A percentile compares a stretch with the other conserved stretches of the same genome.
These are phyloP conservation scores for Dothistroma pini DNA, from an alignment of 2,329 filamentous ascomycete genomes.

Conservation along the genomic window DNA sequence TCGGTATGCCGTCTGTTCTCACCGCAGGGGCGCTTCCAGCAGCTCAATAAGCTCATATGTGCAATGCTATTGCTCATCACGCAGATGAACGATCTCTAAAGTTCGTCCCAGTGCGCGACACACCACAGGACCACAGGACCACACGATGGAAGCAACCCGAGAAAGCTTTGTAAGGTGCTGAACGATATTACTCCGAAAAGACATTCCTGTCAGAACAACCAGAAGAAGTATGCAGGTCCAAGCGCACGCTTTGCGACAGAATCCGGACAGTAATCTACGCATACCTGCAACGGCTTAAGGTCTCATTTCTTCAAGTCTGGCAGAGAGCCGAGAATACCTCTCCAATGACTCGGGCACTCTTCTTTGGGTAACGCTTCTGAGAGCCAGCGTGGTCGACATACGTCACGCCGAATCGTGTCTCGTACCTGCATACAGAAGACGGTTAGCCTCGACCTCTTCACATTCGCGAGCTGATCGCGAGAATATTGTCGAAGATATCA, in stretches of 20 bases:
- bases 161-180: not conserved
- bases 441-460: not conserved
- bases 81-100: not conserved
- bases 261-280: not conserved
- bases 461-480: not conserved
- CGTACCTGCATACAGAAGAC: constrained; percentile 4
- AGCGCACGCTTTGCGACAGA: not conserved
- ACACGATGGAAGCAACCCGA: not conserved
- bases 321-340: constrained; percentile 20
- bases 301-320: not conserved
- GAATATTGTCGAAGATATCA: not conserved
- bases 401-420: constrained; percentile 79
- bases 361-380: constrained; percentile 78
- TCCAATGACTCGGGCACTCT: constrained; percentile 68
- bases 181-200: not conserved
- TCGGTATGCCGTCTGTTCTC: not conserved
- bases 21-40: not conserved
- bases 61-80: not conserved
- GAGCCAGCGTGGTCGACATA: constrained; percentile 75
- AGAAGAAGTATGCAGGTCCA: constrained; percentile 2
- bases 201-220: constrained; percentile 1
- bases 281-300: not conserved
- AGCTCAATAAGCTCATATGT: not conserved
- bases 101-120: not conserved
- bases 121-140: not conserved